A percentile compares a stretch with the other conserved stretches of the same genome.
phyloP scores from a whole-genome alignment of 2,329 filamentous ascomycete genomes.

The Fusarium cicatricum region DNA sequence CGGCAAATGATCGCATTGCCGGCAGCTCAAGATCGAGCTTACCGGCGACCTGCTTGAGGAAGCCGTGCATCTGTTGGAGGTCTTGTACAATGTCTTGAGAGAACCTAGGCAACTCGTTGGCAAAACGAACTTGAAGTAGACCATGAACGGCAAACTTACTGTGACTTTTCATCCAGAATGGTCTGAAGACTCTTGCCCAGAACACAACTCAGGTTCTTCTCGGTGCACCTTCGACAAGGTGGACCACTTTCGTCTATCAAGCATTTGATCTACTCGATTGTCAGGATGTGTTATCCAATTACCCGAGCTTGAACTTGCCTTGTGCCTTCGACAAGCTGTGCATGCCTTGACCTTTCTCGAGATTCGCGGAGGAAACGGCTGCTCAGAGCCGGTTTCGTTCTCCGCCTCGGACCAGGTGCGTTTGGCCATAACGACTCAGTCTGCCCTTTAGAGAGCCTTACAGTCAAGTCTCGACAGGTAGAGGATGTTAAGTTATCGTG shows the following conservation, averaged over 20 bases:
- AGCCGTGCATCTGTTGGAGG: constrained; percentile 21
- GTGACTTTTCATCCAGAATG: constrained; percentile 48
- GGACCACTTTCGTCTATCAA: constrained; percentile 49
- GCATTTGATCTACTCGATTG: constrained; percentile 46
- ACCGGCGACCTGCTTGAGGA: constrained; percentile 20
- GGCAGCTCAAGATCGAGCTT: constrained; percentile 22
- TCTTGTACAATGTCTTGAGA: constrained; percentile 17
- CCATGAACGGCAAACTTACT: constrained; percentile 31
- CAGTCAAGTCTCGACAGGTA: background rate
- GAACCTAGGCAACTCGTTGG: background rate
- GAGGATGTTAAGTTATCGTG: constrained; percentile 17
- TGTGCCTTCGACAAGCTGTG: constrained; percentile 49
- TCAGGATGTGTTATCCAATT: background rate
- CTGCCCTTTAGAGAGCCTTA: background rate
- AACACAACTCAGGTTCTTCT: constrained; percentile 47
- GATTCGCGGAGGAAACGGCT: constrained; percentile 34
- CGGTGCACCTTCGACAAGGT: constrained; percentile 48
- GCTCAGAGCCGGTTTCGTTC: constrained; percentile 3
- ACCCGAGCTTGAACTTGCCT: constrained; percentile 38
- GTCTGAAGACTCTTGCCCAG: constrained; percentile 51
- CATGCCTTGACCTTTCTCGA: constrained; percentile 51
- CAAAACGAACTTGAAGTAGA: too few species aligned
- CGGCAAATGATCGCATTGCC: constrained; percentile 13
- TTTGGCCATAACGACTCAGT: constrained; percentile 16
- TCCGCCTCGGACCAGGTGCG: constrained; percentile 27